Conservation (phyloP, 139 green algal genomes). For the Micractinium conductrix region DNA sequence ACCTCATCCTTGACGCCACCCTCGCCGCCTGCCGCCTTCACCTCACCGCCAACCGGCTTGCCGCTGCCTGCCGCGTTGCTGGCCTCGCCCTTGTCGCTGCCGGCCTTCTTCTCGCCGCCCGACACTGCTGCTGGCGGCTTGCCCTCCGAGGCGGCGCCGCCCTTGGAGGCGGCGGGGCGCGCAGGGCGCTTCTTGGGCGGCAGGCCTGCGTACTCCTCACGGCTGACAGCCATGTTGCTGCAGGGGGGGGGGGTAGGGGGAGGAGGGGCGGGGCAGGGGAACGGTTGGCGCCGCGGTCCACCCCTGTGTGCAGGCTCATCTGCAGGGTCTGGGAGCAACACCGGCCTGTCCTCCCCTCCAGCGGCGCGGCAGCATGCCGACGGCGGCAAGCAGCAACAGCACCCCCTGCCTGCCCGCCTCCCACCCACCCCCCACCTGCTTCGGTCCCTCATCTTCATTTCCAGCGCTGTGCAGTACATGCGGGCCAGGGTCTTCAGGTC, state of each 20-base stretch:
- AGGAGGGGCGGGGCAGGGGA: not conserved
- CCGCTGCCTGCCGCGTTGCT: not conserved
- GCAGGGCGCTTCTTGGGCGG: conserved; percentile 38
- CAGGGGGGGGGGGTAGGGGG: not conserved
- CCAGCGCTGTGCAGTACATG: conserved; percentile 56
- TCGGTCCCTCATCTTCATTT: conserved; percentile 43
- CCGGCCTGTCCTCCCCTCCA: not conserved
- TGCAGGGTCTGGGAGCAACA: too few species aligned
- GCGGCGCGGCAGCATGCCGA: too few species aligned
- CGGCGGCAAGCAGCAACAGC: not conserved
- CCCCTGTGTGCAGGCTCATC: too few species aligned
- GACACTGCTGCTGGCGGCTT: not conserved
- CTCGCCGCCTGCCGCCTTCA: not conserved
- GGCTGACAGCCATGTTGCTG: conserved; percentile 39
- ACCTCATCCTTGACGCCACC: not conserved
- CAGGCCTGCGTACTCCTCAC: conserved; percentile 46
- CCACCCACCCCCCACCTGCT: not conserved
- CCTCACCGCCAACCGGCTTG: not conserved
- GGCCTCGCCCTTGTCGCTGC: not conserved
- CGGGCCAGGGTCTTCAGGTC: conserved; percentile 59
- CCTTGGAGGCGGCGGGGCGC: conserved; percentile 27
- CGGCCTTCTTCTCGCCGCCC: not conserved
- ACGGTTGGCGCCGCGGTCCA: too few species aligned
- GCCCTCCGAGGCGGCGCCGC: not conserved
- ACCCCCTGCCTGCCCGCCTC: not conserved